Percentiles rank a stretch among this genome's conserved stretches.
phyloP scores from a whole-genome alignment of 305 asterid species.

The Vinca major region DNA sequence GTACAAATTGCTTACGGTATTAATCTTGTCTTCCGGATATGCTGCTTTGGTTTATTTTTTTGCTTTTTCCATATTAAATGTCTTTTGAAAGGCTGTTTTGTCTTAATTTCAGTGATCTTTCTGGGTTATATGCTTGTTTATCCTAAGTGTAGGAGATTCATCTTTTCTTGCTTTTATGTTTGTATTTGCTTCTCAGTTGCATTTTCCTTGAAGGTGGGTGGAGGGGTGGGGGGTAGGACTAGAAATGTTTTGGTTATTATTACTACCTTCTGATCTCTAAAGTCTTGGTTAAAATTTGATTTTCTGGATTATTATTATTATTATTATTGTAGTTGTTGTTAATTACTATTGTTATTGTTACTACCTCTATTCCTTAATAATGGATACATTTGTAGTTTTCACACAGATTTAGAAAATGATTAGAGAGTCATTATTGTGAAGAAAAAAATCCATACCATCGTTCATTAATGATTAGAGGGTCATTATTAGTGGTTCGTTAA shows the following conservation, averaged over 20 bases:
- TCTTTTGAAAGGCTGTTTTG: background rate
- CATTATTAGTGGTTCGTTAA: too few relatives aligned
- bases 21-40: constrained; percentile 12
- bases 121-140: background rate
- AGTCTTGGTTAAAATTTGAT: background rate
- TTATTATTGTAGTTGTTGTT: background rate
- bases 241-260: too few relatives aligned
- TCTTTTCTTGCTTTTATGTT: background rate
- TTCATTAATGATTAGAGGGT: too few relatives aligned
- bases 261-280: background rate
- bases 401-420: too few relatives aligned
- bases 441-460: too few relatives aligned
- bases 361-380: too few relatives aligned
- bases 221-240: too few relatives aligned
- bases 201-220: background rate
- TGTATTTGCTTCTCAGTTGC: background rate
- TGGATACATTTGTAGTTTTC: background rate
- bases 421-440: too few relatives aligned
- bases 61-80: background rate
- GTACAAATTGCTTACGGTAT: constrained; percentile 73
- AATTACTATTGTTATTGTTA: background rate
- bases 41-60: background rate
- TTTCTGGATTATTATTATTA: background rate
- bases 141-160: background rate
- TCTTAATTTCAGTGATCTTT: background rate